phyloP scores from a whole-genome alignment of 1,139 yeast genomes.

The Yamadazyma sp. region DNA sequence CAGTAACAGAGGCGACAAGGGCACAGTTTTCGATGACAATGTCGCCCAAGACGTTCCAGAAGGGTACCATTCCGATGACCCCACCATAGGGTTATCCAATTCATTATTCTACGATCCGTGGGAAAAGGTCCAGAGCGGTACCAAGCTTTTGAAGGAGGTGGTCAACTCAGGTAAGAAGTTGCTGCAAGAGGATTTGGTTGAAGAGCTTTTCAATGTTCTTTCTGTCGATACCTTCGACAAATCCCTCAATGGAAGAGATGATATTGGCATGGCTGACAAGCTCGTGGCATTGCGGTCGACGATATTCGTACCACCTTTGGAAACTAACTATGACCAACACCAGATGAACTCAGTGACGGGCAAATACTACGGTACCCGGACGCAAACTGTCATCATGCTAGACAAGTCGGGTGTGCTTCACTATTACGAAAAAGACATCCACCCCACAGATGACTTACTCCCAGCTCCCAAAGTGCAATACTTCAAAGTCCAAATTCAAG shows the following conservation, averaged over 20 bases:
- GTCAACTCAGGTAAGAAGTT: conserved; percentile 20
- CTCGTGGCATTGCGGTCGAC: conserved; percentile 53
- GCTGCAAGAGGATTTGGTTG: conserved; percentile 38
- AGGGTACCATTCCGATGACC: conserved; percentile 6
- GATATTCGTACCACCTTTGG: conserved; percentile 70
- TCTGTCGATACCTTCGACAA: conserved; percentile 44
- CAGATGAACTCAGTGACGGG: conserved; percentile 31
- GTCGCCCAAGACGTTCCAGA: conserved; percentile 7
- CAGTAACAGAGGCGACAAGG: conserved; percentile 50
- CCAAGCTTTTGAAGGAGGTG: conserved; percentile 37
- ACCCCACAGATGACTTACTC: conserved; percentile 22
- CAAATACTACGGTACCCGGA: conserved; percentile 79
- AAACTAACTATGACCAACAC: conserved; percentile 15
- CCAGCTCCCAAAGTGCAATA: neutral
- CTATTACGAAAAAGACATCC: conserved; percentile 41
- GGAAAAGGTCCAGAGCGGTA: conserved; percentile 67
- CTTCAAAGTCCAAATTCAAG: conserved; percentile 5
- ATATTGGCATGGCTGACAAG: conserved; percentile 31
- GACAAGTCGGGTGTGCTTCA: conserved; percentile 45
- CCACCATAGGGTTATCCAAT: conserved; percentile 61
- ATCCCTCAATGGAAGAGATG: conserved; percentile 20
- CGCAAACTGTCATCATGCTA: conserved; percentile 77
- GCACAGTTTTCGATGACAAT: conserved; percentile 27
- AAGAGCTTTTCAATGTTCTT: conserved; percentile 54
- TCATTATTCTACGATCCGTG: conserved; percentile 66